These are phyloP conservation scores for Ceratocystis papillata DNA, from an alignment of 2,329 filamentous ascomycete species.

Conservation along the genomic window DNA sequence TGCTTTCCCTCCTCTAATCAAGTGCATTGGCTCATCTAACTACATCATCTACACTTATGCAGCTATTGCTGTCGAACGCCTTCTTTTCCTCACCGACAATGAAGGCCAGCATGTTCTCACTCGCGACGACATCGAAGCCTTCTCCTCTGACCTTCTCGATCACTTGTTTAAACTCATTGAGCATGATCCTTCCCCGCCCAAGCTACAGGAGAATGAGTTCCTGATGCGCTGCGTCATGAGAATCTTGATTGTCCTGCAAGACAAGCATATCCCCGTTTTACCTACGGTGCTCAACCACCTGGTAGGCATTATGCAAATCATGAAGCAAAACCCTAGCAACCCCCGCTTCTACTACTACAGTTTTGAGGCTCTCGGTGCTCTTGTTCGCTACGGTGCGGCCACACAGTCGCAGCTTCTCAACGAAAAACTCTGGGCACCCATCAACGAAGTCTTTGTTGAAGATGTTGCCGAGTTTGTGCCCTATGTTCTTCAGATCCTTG, in stretches of 20 bases:
- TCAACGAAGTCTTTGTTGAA: conserved; percentile 66
- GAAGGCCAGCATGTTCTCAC: conserved; percentile 68
- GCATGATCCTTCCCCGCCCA: conserved; percentile 70
- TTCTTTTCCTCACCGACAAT: conserved; percentile 71
- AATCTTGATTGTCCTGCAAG: conserved; percentile 85
- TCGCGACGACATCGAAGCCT: conserved; percentile 63
- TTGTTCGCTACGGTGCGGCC: conserved; percentile 59
- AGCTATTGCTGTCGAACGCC: conserved; percentile 89
- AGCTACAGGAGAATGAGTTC: conserved; percentile 98
- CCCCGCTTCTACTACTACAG: conserved; percentile 98
- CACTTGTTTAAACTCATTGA: conserved; percentile 89
- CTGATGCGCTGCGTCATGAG: conserved; percentile 98
- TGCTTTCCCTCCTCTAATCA: conserved; percentile 79
- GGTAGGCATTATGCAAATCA: conserved; percentile 79
- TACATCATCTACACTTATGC: conserved; percentile 98
- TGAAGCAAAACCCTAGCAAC: conserved; percentile 91
- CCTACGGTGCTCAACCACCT: conserved; percentile 75
- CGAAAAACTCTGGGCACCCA: conserved; percentile 68
- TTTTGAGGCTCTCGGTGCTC: conserved; percentile 84
- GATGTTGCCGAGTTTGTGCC: conserved; percentile 91
- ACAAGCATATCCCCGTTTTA: conserved; percentile 61
- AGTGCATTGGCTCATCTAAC: conserved; percentile 78
- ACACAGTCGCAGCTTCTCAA: conserved; percentile 64
- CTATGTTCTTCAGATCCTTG: conserved; percentile 92
- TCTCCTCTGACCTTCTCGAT: conserved; percentile 74